Evolutionary conservation across 768 basidiomycete genomes (phyloP).

Genomic region (Mycena capillaripes): DNA sequence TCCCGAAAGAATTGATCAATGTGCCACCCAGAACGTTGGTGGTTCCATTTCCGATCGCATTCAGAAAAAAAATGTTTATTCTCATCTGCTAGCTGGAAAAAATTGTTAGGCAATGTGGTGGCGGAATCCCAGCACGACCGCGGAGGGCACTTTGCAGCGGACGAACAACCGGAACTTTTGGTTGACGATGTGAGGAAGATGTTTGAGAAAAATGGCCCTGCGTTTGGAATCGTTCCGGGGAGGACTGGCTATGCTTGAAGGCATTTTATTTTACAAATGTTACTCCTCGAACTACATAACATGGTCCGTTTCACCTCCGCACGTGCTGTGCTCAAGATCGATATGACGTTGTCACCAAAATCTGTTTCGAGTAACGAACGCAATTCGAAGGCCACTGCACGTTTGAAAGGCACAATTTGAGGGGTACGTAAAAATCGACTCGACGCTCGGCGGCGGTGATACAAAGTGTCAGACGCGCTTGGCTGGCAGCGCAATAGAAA

Average conservation of each 20-base stretch:
- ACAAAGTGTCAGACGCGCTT: too few relatives aligned
- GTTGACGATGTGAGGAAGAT: slow-evolving; percentile 58
- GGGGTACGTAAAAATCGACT: too few relatives aligned
- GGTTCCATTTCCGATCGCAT: neutral
- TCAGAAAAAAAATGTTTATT: slow-evolving; percentile 40
- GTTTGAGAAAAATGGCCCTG: slow-evolving; percentile 54
- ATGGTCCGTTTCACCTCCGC: too few relatives aligned
- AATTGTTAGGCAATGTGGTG: slow-evolving; percentile 45
- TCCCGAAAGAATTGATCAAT: slow-evolving; percentile 58
- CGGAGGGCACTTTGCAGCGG: slow-evolving; percentile 64
- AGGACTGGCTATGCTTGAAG: slow-evolving; percentile 45
- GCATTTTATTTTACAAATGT: too few relatives aligned
- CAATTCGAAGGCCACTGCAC: too few relatives aligned
- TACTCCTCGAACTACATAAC: too few relatives aligned
- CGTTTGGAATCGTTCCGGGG: slow-evolving; percentile 42
- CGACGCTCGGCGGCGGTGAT: too few relatives aligned
- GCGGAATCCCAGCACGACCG: slow-evolving; percentile 53
- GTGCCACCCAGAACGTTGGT: slow-evolving; percentile 43
- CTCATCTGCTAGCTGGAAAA: slow-evolving; percentile 21
- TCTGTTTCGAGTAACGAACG: too few relatives aligned
- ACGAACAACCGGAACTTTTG: slow-evolving; percentile 46
- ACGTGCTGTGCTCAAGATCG: too few relatives aligned
- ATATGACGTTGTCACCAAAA: too few relatives aligned
- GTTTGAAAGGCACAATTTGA: too few relatives aligned
- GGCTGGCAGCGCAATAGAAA: too few relatives aligned